Conservation (phyloP, 2,329 filamentous ascomycete genomes). For the Cladosporium sp. region DNA sequence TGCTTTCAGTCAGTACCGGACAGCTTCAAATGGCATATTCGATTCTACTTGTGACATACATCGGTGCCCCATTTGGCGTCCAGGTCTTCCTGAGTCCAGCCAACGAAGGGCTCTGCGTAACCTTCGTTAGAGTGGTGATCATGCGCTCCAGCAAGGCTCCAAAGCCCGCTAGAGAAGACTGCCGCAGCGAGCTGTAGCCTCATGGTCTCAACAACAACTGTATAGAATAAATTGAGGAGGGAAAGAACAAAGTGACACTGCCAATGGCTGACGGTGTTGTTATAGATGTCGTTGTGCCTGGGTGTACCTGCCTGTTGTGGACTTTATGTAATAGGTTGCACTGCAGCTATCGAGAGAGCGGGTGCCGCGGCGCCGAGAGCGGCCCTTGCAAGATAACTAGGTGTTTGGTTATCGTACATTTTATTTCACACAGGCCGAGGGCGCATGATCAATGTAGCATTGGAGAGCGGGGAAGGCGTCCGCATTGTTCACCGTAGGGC, state of each 20-base stretch:
- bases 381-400: background rate
- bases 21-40: background rate
- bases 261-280: background rate
- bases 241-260: background rate
- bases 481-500: no score
- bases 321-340: constrained; percentile 7
- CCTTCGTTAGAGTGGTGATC: background rate
- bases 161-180: constrained; percentile 1
- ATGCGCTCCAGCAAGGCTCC: background rate
- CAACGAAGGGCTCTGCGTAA: constrained; percentile 18
- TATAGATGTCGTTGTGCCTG: constrained; percentile 7
- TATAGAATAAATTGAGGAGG: background rate
- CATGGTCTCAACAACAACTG: constrained; percentile 5
- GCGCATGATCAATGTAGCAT: no score
- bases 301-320: constrained; percentile 7
- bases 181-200: background rate
- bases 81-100: constrained; percentile 25
- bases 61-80: constrained; percentile 28
- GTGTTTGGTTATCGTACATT: background rate
- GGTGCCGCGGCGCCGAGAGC: background rate
- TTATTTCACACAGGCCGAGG: no score
- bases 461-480: background rate
- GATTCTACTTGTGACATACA: constrained; percentile 17
- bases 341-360: no score
- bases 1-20: constrained; percentile 9